phyloP scores from a whole-genome alignment of 306 rosid species.

The Clitoria ternatea region DNA sequence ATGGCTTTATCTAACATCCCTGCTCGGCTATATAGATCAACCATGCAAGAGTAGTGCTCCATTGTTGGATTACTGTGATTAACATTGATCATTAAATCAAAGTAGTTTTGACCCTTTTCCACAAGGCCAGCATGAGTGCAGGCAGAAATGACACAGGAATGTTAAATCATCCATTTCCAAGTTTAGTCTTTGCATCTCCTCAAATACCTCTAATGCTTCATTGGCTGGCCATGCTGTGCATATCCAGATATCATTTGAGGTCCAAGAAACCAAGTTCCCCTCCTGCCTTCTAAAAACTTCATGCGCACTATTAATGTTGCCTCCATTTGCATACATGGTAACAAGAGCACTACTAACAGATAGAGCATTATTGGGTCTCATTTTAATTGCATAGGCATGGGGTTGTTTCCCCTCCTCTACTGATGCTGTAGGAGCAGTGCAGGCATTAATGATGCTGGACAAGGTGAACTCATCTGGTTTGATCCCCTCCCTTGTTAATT shows the following conservation, averaged over 20 bases:
- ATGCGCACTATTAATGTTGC: slow-evolving; percentile 75
- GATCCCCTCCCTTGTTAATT: slow-evolving; percentile 54
- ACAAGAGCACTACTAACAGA: slow-evolving; percentile 89
- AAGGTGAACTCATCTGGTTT: slow-evolving; percentile 78
- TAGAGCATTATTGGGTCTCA: slow-evolving; percentile 49
- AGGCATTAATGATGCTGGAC: slow-evolving; percentile 73
- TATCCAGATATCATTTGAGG: slow-evolving; percentile 88
- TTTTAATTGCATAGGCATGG: slow-evolving; percentile 70
- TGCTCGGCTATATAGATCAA: slow-evolving; percentile 85
- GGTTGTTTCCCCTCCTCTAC: slow-evolving; percentile 85
- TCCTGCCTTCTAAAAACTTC: slow-evolving; percentile 87
- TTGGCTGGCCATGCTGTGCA: slow-evolving; percentile 86
- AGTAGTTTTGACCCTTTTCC: slow-evolving; percentile 68
- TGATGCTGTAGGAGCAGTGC: slow-evolving; percentile 62
- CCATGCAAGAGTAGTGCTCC: slow-evolving; percentile 88
- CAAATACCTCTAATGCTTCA: slow-evolving; percentile 69
- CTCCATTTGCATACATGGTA: slow-evolving; percentile 91
- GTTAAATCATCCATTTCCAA: slow-evolving; percentile 66
- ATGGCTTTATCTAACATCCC: slow-evolving; percentile 67
- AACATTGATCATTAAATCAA: slow-evolving; percentile 54
- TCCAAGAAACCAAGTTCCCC: slow-evolving; percentile 94
- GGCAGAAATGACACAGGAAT: slow-evolving; percentile 75
- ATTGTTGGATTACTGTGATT: slow-evolving; percentile 50
- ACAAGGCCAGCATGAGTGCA: slow-evolving; percentile 86
- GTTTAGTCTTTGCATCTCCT: slow-evolving; percentile 50